Evolutionary conservation across 768 basidiomycete species (phyloP).

Genomic region (Infundibulicybe gibba): DNA sequence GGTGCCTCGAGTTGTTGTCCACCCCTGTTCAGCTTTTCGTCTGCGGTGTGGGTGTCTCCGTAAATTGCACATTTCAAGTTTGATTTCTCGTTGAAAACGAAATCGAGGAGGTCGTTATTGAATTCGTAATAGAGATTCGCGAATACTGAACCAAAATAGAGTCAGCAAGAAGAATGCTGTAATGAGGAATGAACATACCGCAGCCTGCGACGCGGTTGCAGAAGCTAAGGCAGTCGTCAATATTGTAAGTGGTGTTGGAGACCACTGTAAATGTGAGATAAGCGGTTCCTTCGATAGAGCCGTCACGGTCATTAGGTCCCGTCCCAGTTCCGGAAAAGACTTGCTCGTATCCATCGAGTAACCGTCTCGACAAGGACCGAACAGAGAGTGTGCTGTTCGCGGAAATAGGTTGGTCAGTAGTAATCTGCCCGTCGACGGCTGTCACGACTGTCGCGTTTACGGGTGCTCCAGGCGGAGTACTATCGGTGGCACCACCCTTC

Average conservation of each 20-base stretch:
- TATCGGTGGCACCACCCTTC: constrained; percentile 27
- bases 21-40: constrained; percentile 42
- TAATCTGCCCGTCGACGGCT: constrained; percentile 39
- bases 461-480: constrained; percentile 28
- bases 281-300: constrained; percentile 43
- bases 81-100: constrained; percentile 31
- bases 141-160: constrained; percentile 30
- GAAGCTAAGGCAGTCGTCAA: constrained; percentile 37
- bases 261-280: constrained; percentile 46
- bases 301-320: constrained; percentile 32
- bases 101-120: constrained; percentile 39
- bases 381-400: constrained; percentile 9
- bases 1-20: constrained; percentile 35
- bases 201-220: constrained; percentile 33
- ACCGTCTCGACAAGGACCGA: constrained; percentile 14
- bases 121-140: constrained; percentile 47
- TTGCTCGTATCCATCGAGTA: constrained; percentile 24
- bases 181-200: constrained; percentile 27
- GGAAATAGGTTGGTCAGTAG: constrained; percentile 10
- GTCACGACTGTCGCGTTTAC: constrained; percentile 34
- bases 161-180: not conserved
- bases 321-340: constrained; percentile 37
- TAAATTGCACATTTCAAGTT: constrained; percentile 48
- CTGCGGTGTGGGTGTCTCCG: constrained; percentile 36
- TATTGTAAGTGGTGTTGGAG: constrained; percentile 39